phyloP scores from a whole-genome alignment of 2,329 filamentous ascomycete species.

The Fusarium sp. region DNA sequence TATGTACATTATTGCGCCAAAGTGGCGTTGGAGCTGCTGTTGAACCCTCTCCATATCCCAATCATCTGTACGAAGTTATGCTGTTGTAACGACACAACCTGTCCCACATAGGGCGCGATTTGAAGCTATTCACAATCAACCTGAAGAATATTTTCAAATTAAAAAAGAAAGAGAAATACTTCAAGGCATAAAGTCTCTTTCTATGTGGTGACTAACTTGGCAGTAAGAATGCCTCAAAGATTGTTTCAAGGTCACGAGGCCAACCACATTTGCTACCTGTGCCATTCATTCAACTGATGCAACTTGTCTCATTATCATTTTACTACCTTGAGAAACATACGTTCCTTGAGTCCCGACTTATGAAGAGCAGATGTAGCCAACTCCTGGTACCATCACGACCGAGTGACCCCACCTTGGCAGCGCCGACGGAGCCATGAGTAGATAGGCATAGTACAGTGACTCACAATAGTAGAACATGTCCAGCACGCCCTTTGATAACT shows the following conservation, averaged over 20 bases:
- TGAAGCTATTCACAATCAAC: not conserved
- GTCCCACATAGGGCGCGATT: not conserved
- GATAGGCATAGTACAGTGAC: slow-evolving; percentile 8
- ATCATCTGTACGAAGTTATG: slow-evolving; percentile 13
- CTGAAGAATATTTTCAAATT: too few species aligned
- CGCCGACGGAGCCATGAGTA: not conserved
- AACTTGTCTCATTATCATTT: slow-evolving; percentile 51
- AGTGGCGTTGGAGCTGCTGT: slow-evolving; percentile 7
- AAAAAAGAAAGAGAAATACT: not conserved
- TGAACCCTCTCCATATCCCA: slow-evolving; percentile 24
- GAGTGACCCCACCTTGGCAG: slow-evolving; percentile 7
- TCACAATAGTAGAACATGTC: not conserved
- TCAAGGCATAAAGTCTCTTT: not conserved
- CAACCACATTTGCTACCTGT: not conserved
- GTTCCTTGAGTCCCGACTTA: slow-evolving; percentile 54
- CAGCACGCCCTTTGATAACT: not conserved
- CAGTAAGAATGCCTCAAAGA: not conserved
- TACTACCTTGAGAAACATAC: slow-evolving; percentile 22
- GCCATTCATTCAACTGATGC: not conserved
- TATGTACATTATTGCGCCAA: slow-evolving; percentile 39
- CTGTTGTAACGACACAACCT: not conserved
- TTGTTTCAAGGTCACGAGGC: not conserved
- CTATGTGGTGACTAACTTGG: not conserved
- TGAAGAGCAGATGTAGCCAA: not conserved
- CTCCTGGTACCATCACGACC: not conserved